Percentiles rank a stretch among this genome's conserved stretches.
These are phyloP conservation scores for Nakazawaea laoshanensis DNA, from an alignment of 805 yeast species.

Conservation along the genomic window DNA sequence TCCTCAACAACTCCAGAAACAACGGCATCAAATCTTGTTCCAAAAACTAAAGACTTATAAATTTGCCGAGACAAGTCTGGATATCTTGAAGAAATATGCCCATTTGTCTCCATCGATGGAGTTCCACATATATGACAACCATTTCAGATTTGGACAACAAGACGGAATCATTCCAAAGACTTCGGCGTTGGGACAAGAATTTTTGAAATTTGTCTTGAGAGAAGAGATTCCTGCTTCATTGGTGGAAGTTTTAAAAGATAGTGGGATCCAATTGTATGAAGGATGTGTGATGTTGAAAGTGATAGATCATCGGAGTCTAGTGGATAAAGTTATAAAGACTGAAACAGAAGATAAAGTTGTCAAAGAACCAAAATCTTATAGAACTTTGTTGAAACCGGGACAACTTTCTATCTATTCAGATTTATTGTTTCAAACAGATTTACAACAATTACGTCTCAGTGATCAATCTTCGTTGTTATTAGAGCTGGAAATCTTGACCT, in stretches of 20 bases:
- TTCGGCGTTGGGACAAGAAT: constrained; percentile 71
- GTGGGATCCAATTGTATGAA: constrained; percentile 77
- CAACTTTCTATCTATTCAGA: constrained; percentile 80
- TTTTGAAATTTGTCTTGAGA: constrained; percentile 66
- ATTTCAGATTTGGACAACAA: constrained; percentile 82
- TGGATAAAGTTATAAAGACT: constrained; percentile 12
- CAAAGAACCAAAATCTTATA: constrained; percentile 56
- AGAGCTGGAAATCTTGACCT: constrained; percentile 79
- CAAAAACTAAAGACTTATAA: constrained; percentile 38
- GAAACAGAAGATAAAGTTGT: constrained; percentile 8
- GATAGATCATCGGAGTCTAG: constrained; percentile 67
- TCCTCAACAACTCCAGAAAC: constrained; percentile 31
- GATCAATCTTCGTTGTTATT: constrained; percentile 72
- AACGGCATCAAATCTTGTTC: constrained; percentile 21
- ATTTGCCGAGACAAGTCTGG: constrained; percentile 65
- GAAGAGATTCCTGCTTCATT: constrained; percentile 86
- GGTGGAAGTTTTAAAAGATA: constrained; percentile 83
- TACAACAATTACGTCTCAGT: constrained; percentile 62
- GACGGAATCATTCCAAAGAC: constrained; percentile 81
- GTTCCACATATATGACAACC: constrained; percentile 86
- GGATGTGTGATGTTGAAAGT: constrained; percentile 84
- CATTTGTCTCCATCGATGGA: constrained; percentile 74
- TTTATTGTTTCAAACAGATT: constrained; percentile 74
- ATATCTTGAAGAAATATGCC: constrained; percentile 68
- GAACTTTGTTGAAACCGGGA: constrained; percentile 74